These are phyloP conservation scores for Podospora australis DNA, from an alignment of 495 filamentous ascomycete species.

Conservation along the genomic window DNA sequence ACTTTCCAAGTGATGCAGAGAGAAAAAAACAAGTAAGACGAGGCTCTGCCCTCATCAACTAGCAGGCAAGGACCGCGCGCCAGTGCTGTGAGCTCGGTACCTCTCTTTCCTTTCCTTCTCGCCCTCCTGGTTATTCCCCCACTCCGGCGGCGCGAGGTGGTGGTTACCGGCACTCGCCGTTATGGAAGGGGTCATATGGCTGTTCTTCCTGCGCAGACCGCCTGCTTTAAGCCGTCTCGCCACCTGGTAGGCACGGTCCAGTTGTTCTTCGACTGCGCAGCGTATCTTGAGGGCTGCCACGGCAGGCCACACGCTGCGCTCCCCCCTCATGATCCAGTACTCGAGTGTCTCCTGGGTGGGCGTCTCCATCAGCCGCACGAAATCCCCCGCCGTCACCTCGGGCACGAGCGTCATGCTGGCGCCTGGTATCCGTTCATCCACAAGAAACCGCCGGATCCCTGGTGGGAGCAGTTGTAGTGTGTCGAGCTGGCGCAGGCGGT, in stretches of 20 bases:
- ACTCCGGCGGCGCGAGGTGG: too few species aligned
- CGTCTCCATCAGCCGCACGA: constrained; percentile 69
- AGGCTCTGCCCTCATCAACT: neutral
- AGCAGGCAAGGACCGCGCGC: constrained; percentile 6
- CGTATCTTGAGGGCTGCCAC: constrained; percentile 73
- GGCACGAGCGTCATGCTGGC: constrained; percentile 78
- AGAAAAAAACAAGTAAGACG: too few species aligned
- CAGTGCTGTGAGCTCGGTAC: constrained; percentile 17
- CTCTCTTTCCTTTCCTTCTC: neutral
- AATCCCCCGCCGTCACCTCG: constrained; percentile 63
- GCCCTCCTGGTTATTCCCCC: too few species aligned
- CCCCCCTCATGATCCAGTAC: constrained; percentile 80
- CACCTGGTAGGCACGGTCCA: constrained; percentile 77
- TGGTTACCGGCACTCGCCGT: neutral
- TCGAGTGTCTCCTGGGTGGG: constrained; percentile 69
- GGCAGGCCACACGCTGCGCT: constrained; percentile 89
- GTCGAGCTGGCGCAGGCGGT: constrained; percentile 77
- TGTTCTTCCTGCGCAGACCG: constrained; percentile 32
- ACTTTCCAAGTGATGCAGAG: too few species aligned
- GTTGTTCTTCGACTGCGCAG: constrained; percentile 80
- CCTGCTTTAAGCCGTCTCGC: constrained; percentile 56
- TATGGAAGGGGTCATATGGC: constrained; percentile 16
- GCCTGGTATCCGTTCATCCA: constrained; percentile 82
- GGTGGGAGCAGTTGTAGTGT: constrained; percentile 65
- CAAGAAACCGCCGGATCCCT: constrained; percentile 65